Base-by-base conservation (phyloP, 331 rosid species). In the Malus hybrid region DNA sequence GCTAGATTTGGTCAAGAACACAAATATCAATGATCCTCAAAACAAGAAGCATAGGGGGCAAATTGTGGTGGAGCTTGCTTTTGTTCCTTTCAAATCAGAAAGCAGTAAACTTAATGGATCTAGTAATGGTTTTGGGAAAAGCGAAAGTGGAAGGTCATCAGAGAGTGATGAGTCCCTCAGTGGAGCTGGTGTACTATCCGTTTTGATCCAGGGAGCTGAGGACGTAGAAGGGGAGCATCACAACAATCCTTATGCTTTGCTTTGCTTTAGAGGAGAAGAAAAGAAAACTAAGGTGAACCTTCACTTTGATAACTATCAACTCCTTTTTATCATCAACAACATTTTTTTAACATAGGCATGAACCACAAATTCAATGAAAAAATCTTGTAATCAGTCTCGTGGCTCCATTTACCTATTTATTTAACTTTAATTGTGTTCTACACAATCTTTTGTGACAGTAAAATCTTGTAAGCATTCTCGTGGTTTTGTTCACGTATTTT, bases 211-310 rank as follows among this genome's bases (percentile, higher is more conserved):
- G 44, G 96, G 80, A 77, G 99, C 97, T 59, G 91, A 88, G 72
- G 92, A 92, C 62, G 92, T 94, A 70, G 99, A 94, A 77, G 99
- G 96, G 56, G 71, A 84, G 59, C 88, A 77, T 77, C 97, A 92
- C 85, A 92, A 80, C 79, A 94, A 94, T 80, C 96, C 96, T 27
- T 92, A n/a, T 74, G 99, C 90, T 11, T 64, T 84, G 19, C 74
- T 94, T 19, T 82, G 76, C 83, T 94, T 90, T 69, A 75, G 83
- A 75, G 97, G 99, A 2, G 99, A 94, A 74, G 82, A 75, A 80
- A 87, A 73, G 80, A 92, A 77, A 77, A 94, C 97, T n/a, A 94
- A 89, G 99, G 99, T 92, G 77, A 76, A 52, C 50, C 70, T 70
- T 33, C 71, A 65, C 13, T 75, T 65, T 50, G 20, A 12, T 71